Evolutionary conservation across 1,284 basidiomycete species (phyloP).

Genomic region (Papiliotrema laurentii): DNA sequence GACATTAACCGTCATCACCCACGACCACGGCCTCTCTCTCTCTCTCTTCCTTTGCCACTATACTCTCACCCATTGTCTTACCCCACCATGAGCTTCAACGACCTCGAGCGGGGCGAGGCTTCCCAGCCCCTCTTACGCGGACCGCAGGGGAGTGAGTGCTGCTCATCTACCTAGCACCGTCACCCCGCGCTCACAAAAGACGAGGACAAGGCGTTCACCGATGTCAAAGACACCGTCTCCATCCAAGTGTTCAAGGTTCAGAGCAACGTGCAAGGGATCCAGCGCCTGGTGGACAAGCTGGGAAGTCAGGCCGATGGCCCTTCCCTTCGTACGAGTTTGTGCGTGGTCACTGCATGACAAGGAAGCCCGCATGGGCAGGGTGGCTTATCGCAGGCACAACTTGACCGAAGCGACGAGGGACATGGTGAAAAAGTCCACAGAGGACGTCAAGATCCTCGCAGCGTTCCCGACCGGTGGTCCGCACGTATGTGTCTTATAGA

Average conservation of each 20-base stretch:
- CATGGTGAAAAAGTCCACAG: slow-evolving; percentile 89
- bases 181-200: slow-evolving; percentile 11
- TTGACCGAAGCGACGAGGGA: slow-evolving; percentile 88
- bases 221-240: slow-evolving; percentile 77
- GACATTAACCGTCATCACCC: too few relatives aligned
- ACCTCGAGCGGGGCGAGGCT: slow-evolving; percentile 49
- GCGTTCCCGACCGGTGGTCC: slow-evolving; percentile 56
- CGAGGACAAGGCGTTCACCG: slow-evolving; percentile 56
- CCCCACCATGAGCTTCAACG: slow-evolving; percentile 51
- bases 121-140: slow-evolving; percentile 31
- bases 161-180: neutral
- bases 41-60: slow-evolving; percentile 1
- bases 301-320: slow-evolving; percentile 72
- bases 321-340: slow-evolving; percentile 55
- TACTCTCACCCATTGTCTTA: neutral
- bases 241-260: slow-evolving; percentile 99
- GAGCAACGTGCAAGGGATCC: slow-evolving; percentile 90
- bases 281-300: slow-evolving; percentile 86
- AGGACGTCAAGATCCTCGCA: slow-evolving; percentile 82
- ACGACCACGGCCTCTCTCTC: neutral
- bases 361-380: neutral
- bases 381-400: slow-evolving; percentile 54
- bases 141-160: neutral
- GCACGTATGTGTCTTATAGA: slow-evolving; percentile 9
- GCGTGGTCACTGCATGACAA: slow-evolving; percentile 17